phyloP scores from a whole-genome alignment of 192 early-diverging fungal species.

The Gamsiella multidivaricata region DNA sequence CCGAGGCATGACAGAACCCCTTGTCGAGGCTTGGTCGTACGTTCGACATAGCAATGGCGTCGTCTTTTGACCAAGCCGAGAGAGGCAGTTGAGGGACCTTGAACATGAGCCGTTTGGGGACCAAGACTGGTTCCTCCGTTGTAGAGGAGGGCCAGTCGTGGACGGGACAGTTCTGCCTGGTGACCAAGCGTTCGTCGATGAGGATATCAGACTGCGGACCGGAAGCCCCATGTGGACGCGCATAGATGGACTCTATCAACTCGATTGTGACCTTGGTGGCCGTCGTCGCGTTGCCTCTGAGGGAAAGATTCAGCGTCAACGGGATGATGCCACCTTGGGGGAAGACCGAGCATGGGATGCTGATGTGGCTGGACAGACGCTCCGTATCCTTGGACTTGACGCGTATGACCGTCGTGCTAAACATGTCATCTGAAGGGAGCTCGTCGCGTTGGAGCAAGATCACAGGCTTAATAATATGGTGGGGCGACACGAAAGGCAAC shows the following conservation, averaged over 20 bases:
- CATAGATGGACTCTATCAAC: constrained; percentile 21
- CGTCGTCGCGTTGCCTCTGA: constrained; percentile 34
- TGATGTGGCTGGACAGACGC: constrained; percentile 22
- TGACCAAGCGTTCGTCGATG: constrained; percentile 34
- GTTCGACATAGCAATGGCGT: not conserved
- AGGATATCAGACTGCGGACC: not conserved
- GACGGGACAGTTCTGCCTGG: constrained; percentile 43
- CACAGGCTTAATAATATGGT: constrained; percentile 15
- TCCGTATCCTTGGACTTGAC: not conserved
- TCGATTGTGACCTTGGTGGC: constrained; percentile 33
- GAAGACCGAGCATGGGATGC: constrained; percentile 37
- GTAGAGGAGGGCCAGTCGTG: constrained; percentile 33
- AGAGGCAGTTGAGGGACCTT: constrained; percentile 34
- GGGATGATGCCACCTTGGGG: constrained; percentile 40
- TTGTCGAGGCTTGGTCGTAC: constrained; percentile 11
- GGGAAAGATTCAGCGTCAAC: constrained; percentile 20
- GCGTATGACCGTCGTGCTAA: constrained; percentile 24
- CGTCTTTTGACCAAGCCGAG: constrained; percentile 10
- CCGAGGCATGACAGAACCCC: constrained; percentile 34
- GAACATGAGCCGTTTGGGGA: constrained; percentile 41
- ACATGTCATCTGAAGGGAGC: constrained; percentile 24
- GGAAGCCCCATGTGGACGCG: not conserved
- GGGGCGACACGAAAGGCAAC: constrained; percentile 26
- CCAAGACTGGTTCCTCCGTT: constrained; percentile 15
- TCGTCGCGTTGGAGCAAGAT: constrained; percentile 38